These are phyloP conservation scores for Phialophora expanda DNA, from an alignment of 2,329 filamentous ascomycete genomes.

Conservation along the genomic window DNA sequence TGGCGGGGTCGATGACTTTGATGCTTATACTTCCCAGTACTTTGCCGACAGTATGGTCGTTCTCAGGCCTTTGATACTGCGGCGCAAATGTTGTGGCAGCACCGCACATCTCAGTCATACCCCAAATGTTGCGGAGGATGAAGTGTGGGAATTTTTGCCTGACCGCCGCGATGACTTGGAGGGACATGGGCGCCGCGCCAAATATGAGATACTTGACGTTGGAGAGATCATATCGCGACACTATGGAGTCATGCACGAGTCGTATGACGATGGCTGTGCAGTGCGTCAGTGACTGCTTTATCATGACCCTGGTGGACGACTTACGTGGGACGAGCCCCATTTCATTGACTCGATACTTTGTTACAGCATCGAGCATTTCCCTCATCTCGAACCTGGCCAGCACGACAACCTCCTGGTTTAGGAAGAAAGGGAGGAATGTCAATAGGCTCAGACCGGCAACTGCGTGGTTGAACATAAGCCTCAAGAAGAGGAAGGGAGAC, in stretches of 20 bases:
- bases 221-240: conserved; percentile 61
- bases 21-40: conserved; percentile 63
- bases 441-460: conserved; percentile 29
- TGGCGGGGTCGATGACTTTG: conserved; percentile 58
- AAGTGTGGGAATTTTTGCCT: conserved; percentile 66
- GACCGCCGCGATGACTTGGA: conserved; percentile 72
- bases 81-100: conserved; percentile 18
- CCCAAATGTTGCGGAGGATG: conserved; percentile 74
- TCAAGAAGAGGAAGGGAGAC: not conserved
- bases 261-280: conserved; percentile 26
- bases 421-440: conserved; percentile 21
- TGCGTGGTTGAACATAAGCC: conserved; percentile 6
- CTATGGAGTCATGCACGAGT: conserved; percentile 26
- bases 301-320: not conserved
- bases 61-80: conserved; percentile 14
- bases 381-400: conserved; percentile 31
- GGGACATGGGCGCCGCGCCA: conserved; percentile 76
- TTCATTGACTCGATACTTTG: conserved; percentile 27
- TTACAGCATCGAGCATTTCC: conserved; percentile 26
- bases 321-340: conserved; percentile 32
- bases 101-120: conserved; percentile 71
- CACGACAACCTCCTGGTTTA: conserved; percentile 29
- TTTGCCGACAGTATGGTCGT: conserved; percentile 25
- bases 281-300: not conserved
- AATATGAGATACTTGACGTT: conserved; percentile 70